Conservation (phyloP, 2,329 filamentous ascomycete genomes). For the Curvularia verruculosa region DNA sequence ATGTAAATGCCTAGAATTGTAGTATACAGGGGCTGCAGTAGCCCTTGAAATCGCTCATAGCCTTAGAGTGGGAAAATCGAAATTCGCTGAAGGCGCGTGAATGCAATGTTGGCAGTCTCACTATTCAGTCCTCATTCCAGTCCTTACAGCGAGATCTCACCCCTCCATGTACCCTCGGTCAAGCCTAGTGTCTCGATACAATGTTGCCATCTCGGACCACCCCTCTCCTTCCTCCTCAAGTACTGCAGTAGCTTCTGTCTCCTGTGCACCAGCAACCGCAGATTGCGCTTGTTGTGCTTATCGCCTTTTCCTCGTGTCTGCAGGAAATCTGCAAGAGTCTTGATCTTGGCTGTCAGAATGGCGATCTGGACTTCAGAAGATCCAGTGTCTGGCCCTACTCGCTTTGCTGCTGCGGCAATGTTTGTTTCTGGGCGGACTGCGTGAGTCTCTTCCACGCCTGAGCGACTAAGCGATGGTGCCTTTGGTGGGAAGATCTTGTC, state of each 20-base stretch:
- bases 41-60: slow-evolving; percentile 9
- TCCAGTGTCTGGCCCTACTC: slow-evolving; percentile 90
- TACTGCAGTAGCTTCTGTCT: slow-evolving; percentile 89
- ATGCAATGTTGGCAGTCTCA: background rate
- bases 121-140: background rate
- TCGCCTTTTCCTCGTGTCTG: slow-evolving; percentile 77
- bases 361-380: slow-evolving; percentile 98
- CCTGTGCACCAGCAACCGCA: slow-evolving; percentile 83
- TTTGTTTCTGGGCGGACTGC: slow-evolving; percentile 53
- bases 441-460: slow-evolving; percentile 52
- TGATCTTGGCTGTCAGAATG: slow-evolving; percentile 92
- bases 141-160: slow-evolving; percentile 76
- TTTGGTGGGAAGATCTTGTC: slow-evolving; percentile 72
- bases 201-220: slow-evolving; percentile 87
- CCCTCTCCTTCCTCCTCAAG: slow-evolving; percentile 85
- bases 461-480: slow-evolving; percentile 53
- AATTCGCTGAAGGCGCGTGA: background rate
- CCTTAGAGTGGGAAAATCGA: slow-evolving; percentile 1
- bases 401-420: slow-evolving; percentile 50
- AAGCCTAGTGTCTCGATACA: slow-evolving; percentile 83
- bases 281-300: slow-evolving; percentile 91
- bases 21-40: slow-evolving; percentile 7
- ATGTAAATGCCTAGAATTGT: background rate
- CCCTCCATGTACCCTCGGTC: slow-evolving; percentile 86
- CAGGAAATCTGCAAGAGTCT: slow-evolving; percentile 75